Evolutionary conservation across 352 stramenopile species (phyloP), one percentile per base, ranked within the genome.

Genomic region (Globisporangium echinulatum): DNA sequence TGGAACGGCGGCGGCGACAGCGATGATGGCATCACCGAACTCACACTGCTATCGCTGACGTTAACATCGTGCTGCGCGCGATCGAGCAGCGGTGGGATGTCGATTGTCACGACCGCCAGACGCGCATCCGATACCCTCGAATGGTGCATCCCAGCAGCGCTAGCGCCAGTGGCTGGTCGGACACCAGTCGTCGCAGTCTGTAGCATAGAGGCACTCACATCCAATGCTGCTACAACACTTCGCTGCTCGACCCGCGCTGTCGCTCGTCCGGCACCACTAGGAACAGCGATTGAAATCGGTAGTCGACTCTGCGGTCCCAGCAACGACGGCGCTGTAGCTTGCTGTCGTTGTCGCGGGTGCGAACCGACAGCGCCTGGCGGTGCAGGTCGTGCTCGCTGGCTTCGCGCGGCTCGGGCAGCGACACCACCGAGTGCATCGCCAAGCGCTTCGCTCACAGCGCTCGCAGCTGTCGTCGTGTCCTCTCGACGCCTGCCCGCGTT

Each of bases 361-460:
- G 14, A 9, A 33, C 14, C 10, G 1, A 39, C 40, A 17, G 15
- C 17, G 37, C 52, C 15, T 19, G 25, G 25, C 2, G 25, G 25
- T 33, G 25, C 25, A 33, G 25, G 44, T 36, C n/a, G 57, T 15
- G 17, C 42, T 10, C 38, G 10, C 19, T 59, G 54, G 38, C 47
- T 10, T 11, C 14, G 14, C n/a, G n/a, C 46, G 7, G 49, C 40
- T 9, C 54, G 49, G 0, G 53, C n/a, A 8, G 43, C 36, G 15
- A 52, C 52, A 5, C 54, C 37, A 1, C 44, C 38, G n/a, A 67
- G 37, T 9, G 49, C 62, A 4, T 56, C 71, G 37, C 64, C 67
- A 3, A 87, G 50, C 4, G 71, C 72, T 17, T 87, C 74, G 19
- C 66, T 70, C 3, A 84, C 72, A 13, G 77, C 76, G 50, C 54